Base-by-base conservation (phyloP, 108 stramenopile genomes). In the Cylindrotheca fusiformis region DNA sequence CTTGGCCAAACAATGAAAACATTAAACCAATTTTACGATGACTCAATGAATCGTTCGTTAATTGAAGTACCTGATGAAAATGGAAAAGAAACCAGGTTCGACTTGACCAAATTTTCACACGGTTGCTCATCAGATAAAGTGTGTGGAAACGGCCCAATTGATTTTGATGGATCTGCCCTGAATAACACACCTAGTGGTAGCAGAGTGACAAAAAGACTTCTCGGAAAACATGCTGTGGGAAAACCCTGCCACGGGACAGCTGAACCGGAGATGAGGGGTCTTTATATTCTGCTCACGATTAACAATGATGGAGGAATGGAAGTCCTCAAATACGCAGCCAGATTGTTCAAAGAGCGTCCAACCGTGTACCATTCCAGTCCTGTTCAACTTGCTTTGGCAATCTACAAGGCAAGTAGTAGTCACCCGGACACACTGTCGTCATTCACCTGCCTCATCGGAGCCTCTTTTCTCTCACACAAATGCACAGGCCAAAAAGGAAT, bases 271-370 rank as follows among this genome's bases (percentile, higher is more conserved):
- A 90, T 95, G 94, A 73, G 94, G 68, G 89, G 79, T 41, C 48
- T 90, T 23, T 84, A 84, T 32, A 95, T 95, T 46, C 74, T 95
- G 2, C 76, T 95, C 14, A 91, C 85, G 10, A 72, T 95, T 58
- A 80, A 92, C 48, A 90, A 92, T 52, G 94, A 95, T 25, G 94
- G 94, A 8, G 94, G 94, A 5, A 95, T 95, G 91, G 94, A 95
- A 75, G 89, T 95, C 14, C 64, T 91, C 26, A 95, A 88, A 58
- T 95, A 95, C 58, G 86, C 85, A 19, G 84, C 84, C 8, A 72
- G 71, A 26, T 65, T 92, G 18, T 90, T 71, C 48, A 62, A 76
- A 24, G 82, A 87, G 47, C 58, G 77, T 27, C 87, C 87, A 6
- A 75, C 75, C 6, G 62, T 95, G n/a, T 92, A 87, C 53, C 67